phyloP scores from a whole-genome alignment of 2,329 filamentous ascomycete genomes.

The Fusarium palustre region DNA sequence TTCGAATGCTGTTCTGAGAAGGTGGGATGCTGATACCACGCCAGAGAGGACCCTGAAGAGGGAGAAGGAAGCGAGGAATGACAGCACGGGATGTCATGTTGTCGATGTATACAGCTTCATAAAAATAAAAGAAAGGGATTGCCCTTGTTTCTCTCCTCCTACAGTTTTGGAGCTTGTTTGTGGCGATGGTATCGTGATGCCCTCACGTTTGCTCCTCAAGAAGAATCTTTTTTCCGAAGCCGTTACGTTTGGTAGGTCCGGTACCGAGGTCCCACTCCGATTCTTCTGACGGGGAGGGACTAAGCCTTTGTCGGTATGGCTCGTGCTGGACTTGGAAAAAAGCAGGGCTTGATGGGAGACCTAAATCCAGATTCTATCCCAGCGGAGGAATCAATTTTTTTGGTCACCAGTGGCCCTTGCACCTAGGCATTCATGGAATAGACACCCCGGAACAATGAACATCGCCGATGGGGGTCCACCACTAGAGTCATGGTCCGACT shows the following conservation, averaged over 20 bases:
- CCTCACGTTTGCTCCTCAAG: conserved; percentile 26
- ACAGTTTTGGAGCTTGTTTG: conserved; percentile 17
- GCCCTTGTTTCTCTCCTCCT: conserved; percentile 7
- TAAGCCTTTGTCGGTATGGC: conserved; percentile 20
- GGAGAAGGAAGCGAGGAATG: conserved; percentile 77
- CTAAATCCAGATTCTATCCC: not conserved
- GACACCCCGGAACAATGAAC: conserved; percentile 45
- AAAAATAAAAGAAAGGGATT: not conserved
- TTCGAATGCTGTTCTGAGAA: conserved; percentile 51
- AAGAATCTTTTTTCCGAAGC: conserved; percentile 45
- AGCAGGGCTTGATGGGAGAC: conserved; percentile 6
- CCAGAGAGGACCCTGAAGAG: conserved; percentile 69
- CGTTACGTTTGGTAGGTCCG: conserved; percentile 19
- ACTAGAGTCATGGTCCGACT: conserved; percentile 46
- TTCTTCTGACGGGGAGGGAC: conserved; percentile 4
- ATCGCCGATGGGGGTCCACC: conserved; percentile 23
- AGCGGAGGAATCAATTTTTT: conserved; percentile 4
- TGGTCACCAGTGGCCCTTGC: not conserved
- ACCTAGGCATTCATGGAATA: not conserved
- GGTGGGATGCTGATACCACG: conserved; percentile 54
- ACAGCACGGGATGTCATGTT: conserved; percentile 61
- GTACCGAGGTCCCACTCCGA: conserved; percentile 36
- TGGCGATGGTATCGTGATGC: conserved; percentile 34
- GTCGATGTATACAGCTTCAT: not conserved
- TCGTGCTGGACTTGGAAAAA: not conserved